Conservation (phyloP, 495 filamentous ascomycete species). For the Penicillium antarcticum region DNA sequence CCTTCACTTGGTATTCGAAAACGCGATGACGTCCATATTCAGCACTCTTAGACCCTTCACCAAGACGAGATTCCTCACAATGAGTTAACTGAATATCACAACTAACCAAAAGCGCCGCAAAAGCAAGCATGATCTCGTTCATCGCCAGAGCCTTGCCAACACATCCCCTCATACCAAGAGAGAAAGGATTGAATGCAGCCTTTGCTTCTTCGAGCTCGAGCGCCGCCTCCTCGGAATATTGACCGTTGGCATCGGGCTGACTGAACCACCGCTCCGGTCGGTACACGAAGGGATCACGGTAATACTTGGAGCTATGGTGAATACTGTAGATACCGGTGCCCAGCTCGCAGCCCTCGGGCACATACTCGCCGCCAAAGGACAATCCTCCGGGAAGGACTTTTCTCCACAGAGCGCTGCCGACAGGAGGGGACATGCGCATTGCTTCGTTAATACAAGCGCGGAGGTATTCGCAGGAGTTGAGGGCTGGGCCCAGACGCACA, state of each 20-base stretch:
- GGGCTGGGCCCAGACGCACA: conserved; percentile 37
- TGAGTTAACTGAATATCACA: too few species aligned
- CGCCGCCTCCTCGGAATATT: too few species aligned
- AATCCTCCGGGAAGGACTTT: conserved; percentile 44
- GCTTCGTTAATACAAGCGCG: conserved; percentile 55
- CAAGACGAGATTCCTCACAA: too few species aligned
- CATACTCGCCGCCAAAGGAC: conserved; percentile 35
- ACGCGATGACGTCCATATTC: too few species aligned
- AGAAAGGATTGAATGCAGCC: conserved; percentile 38
- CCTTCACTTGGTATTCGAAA: too few species aligned
- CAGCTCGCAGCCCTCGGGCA: conserved; percentile 37
- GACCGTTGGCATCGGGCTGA: neutral
- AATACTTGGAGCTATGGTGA: conserved; percentile 42
- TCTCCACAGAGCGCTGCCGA: conserved; percentile 40
- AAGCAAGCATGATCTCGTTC: neutral
- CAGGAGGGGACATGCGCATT: conserved; percentile 53
- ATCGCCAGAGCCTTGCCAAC: conserved; percentile 39
- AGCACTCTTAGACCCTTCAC: too few species aligned
- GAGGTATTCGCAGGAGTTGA: conserved; percentile 42
- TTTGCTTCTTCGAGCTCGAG: conserved; percentile 2
- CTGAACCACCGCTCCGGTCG: conserved; percentile 25
- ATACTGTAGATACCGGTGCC: conserved; percentile 42
- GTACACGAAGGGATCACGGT: conserved; percentile 35
- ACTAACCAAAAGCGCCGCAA: neutral
- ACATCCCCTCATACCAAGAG: conserved; percentile 37